These are phyloP conservation scores for Phytophthora agathidicida DNA, from an alignment of 352 stramenopile species.

Conservation along the genomic window DNA sequence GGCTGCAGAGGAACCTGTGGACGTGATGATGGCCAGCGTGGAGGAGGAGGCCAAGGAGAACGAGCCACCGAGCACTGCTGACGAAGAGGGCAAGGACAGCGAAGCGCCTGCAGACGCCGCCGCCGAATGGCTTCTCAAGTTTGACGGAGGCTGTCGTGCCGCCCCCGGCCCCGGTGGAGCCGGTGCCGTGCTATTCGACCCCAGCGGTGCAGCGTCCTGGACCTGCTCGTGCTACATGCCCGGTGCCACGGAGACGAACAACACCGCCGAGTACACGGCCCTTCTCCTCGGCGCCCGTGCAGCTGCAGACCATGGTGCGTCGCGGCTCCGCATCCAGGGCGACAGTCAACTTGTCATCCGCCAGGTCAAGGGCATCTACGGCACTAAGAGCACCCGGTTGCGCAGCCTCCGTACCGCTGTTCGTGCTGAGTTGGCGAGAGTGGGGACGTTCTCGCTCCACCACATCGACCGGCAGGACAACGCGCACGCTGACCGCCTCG, in stretches of 20 bases:
- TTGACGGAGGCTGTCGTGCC: slow-evolving; percentile 20
- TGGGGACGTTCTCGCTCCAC: slow-evolving; percentile 1
- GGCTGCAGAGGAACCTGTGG: too few relatives aligned
- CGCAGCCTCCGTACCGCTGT: background rate
- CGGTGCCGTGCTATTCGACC: slow-evolving; percentile 10
- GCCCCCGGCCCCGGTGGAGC: slow-evolving; percentile 16
- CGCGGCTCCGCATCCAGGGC: background rate
- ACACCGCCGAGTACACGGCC: slow-evolving; percentile 32
- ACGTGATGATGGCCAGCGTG: too few relatives aligned
- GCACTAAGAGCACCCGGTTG: background rate
- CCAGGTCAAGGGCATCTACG: slow-evolving; percentile 13
- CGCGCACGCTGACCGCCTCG: slow-evolving; percentile 20
- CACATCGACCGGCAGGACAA: slow-evolving; percentile 32
- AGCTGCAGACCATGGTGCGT: slow-evolving; percentile 9
- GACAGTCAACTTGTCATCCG: slow-evolving; percentile 18
- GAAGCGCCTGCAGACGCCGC: background rate
- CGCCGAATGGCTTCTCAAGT: slow-evolving; percentile 1
- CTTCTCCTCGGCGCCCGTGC: slow-evolving; percentile 20
- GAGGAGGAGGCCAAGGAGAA: background rate
- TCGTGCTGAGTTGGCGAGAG: background rate
- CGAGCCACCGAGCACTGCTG: too few relatives aligned
- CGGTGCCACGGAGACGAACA: slow-evolving; percentile 25
- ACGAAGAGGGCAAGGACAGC: background rate
- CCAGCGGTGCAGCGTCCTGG: slow-evolving; percentile 13
- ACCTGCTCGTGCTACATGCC: slow-evolving; percentile 16